Base-by-base conservation (phyloP, 495 filamentous ascomycete genomes). In the Melanomma pulvis-pyrius region DNA sequence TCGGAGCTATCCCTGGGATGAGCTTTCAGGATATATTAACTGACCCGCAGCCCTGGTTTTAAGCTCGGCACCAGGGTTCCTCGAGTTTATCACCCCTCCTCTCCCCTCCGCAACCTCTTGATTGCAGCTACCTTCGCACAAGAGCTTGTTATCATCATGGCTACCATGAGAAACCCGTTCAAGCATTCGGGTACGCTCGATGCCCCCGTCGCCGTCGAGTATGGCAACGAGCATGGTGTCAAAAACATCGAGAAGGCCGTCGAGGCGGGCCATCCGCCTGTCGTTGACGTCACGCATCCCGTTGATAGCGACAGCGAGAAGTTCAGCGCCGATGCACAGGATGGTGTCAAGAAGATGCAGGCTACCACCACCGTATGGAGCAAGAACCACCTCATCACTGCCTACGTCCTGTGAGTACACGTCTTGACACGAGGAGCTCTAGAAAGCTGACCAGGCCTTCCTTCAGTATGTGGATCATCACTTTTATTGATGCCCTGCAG, bases 401-500 rank as follows among this genome's bases (percentile, higher is more conserved):
- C 78, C 4, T 84, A 82, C 54, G 65, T 68, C 22, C 70, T 78
- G 79, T 82, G 71, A 58, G 62, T 25, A 5, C 1, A 17, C 39
- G 47, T 46, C 34, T 49, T 4, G 22, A 22, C 13, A 6, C 13
- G 32, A 6, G 32, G 13, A 12, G 0, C 1, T 25, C 12, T 6
- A 34, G 15, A 1, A 30, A 30, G 67, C 48, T 8, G 19, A 22
- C 36, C 65, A 63, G 28, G 58, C 29, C 36, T 4, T n/a, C 21
- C 12, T 21, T 1, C 48, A 83, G 81, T 25, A 83, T 83, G 61
- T 83, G 74, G 73, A 51, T 80, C 28, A 73, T 82, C 28, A 82
- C 78, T 73, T 82, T 83, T 58, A 72, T 81, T 50, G 76, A 81
- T 71, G 75, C 80, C 13, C 74, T 82, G 66, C 78, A 82, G 53